Conservation (phyloP, 306 rosid species). For the Ochetophila trinervis region DNA sequence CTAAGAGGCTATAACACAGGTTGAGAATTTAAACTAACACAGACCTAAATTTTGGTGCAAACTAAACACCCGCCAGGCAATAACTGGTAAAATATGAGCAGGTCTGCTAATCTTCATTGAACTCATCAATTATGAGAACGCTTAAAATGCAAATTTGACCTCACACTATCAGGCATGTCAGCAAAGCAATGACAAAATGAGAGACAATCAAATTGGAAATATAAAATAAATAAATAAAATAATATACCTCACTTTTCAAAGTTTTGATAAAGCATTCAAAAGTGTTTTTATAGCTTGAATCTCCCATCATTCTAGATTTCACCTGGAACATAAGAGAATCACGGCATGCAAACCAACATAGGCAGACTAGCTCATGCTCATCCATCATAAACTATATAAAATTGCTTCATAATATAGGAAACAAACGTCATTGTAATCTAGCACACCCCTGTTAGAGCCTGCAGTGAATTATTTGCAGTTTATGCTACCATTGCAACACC, state of each 20-base stretch:
- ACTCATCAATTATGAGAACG: neutral
- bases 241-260: constrained; percentile 68
- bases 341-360: constrained; percentile 30
- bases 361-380: constrained; percentile 27
- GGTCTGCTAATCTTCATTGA: neutral
- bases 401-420: constrained; percentile 19
- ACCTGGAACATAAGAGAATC: constrained; percentile 55
- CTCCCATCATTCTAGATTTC: constrained; percentile 99
- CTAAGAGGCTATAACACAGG: neutral
- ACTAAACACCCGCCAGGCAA: neutral
- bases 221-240: constrained; percentile 12
- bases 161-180: neutral
- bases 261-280: constrained; percentile 90
- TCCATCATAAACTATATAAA: constrained; percentile 25
- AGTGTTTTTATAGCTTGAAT: constrained; percentile 79
- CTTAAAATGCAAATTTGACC: neutral
- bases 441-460: constrained; percentile 28
- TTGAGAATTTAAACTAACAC: neutral
- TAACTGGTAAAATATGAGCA: neutral
- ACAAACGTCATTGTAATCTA: constrained; percentile 27
- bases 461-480: constrained; percentile 9
- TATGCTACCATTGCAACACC: constrained; percentile 14
- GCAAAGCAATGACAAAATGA: neutral
- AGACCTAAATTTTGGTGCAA: neutral
- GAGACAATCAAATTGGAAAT: constrained; percentile 6